Conservation (phyloP, 495 filamentous ascomycete genomes). For the Hypoxylon fuscum region DNA sequence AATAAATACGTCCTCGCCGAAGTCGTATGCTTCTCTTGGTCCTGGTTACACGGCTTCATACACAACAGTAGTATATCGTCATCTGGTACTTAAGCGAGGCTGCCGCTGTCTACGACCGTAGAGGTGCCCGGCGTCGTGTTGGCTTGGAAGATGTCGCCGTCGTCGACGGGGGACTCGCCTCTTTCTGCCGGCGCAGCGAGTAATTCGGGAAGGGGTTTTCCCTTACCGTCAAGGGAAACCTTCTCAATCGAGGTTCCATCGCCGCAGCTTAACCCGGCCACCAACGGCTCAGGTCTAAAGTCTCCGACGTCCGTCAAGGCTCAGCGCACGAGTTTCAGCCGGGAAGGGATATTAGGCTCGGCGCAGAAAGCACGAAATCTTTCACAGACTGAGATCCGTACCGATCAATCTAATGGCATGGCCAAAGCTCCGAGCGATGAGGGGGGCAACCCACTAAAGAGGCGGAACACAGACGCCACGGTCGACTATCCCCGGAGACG, state of each 20-base stretch:
- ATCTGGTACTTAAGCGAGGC: conserved; percentile 34
- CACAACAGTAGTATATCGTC: conserved; percentile 26
- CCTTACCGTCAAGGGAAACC: conserved; percentile 53
- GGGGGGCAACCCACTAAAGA: conserved; percentile 64
- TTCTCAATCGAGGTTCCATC: conserved; percentile 60
- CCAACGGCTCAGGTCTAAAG: conserved; percentile 58
- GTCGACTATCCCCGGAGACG: conserved; percentile 74
- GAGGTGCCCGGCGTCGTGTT: conserved; percentile 28
- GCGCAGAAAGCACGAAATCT: conserved; percentile 65
- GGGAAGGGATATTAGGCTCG: conserved; percentile 66
- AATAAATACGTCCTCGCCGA: conserved; percentile 44
- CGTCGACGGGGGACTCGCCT: conserved; percentile 61
- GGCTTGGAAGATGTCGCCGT: conserved; percentile 55
- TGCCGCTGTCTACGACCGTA: conserved; percentile 22
- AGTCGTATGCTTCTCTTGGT: conserved; percentile 37
- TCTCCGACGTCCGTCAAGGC: conserved; percentile 60
- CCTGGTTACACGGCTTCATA: conserved; percentile 36
- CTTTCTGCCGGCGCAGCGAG: conserved; percentile 52
- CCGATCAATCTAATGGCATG: conserved; percentile 52
- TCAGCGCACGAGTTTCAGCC: conserved; percentile 60
- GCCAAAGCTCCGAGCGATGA: conserved; percentile 60
- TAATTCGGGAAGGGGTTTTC: conserved; percentile 53
- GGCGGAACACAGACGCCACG: conserved; percentile 71
- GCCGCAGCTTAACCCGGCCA: conserved; percentile 49
- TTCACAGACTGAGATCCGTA: conserved; percentile 59